Conservation (phyloP, 352 stramenopile genomes). For the Elongisporangium undulatum region DNA sequence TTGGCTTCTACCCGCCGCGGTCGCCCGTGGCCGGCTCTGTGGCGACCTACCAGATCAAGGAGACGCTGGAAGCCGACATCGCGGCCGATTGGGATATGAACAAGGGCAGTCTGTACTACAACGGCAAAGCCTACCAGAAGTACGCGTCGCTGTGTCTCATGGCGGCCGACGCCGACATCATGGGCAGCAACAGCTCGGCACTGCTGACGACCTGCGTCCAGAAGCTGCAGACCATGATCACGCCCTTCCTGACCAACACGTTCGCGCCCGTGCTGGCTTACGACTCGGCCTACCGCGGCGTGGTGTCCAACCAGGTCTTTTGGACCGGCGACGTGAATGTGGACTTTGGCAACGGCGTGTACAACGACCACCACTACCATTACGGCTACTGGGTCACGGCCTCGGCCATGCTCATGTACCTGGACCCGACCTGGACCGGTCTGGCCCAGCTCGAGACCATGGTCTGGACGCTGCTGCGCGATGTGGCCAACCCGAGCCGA, state of each 20-base stretch:
- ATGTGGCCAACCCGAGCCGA: slow-evolving; percentile 61
- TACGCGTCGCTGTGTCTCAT: slow-evolving; percentile 75
- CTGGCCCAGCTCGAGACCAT: slow-evolving; percentile 55
- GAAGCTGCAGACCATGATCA: slow-evolving; percentile 53
- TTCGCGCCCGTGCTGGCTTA: slow-evolving; percentile 49
- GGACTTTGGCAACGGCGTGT: slow-evolving; percentile 77
- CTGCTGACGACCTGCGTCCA: slow-evolving; percentile 41
- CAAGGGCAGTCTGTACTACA: slow-evolving; percentile 68
- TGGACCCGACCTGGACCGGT: slow-evolving; percentile 54
- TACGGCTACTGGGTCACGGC: slow-evolving; percentile 71
- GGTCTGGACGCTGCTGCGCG: slow-evolving; percentile 59
- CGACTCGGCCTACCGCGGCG: slow-evolving; percentile 58
- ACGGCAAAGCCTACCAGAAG: slow-evolving; percentile 76
- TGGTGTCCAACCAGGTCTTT: slow-evolving; percentile 46
- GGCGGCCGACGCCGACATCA: slow-evolving; percentile 39
- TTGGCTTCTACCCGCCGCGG: slow-evolving; percentile 50
- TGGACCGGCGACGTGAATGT: slow-evolving; percentile 36
- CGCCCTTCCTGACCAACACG: slow-evolving; percentile 55
- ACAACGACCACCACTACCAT: slow-evolving; percentile 86
- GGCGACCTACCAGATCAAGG: slow-evolving; percentile 7
- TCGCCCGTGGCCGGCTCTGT: slow-evolving; percentile 11
- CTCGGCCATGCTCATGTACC: slow-evolving; percentile 53
- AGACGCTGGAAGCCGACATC: slow-evolving; percentile 52
- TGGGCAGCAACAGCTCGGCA: slow-evolving; percentile 33
- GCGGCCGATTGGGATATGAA: slow-evolving; percentile 37